These are phyloP conservation scores for Croton laevigatus DNA, from an alignment of 441 rosid genomes.

Conservation along the genomic window DNA sequence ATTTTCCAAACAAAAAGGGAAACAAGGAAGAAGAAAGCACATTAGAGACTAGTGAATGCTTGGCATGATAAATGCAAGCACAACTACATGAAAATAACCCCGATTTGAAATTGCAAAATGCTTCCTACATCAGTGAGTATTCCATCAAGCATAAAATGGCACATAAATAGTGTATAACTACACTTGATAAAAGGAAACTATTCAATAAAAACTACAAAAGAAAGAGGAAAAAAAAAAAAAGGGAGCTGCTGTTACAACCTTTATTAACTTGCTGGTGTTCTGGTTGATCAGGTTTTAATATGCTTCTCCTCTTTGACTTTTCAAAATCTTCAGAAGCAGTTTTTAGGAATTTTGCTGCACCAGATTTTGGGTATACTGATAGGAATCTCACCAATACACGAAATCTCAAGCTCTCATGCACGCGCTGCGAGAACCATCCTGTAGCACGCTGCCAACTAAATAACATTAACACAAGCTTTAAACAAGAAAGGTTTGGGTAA, in stretches of 20 bases:
- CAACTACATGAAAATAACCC: not conserved
- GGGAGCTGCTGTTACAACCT: slow-evolving; percentile 32
- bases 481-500: not conserved
- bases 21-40: not conserved
- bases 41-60: not conserved
- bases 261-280: slow-evolving; percentile 37
- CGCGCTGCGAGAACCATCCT: slow-evolving; percentile 81
- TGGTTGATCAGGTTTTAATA: slow-evolving; percentile 42
- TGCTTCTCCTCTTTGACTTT: slow-evolving; percentile 60
- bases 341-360: slow-evolving; percentile 69
- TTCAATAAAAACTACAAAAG: not conserved
- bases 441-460: slow-evolving; percentile 64
- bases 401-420: slow-evolving; percentile 73
- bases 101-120: not conserved
- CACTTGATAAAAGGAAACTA: not conserved
- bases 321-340: slow-evolving; percentile 71
- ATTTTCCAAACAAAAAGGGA: not conserved
- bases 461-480: slow-evolving; percentile 17
- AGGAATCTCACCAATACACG: slow-evolving; percentile 79
- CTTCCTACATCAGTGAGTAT: not conserved
- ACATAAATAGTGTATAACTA: not conserved
- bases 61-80: not conserved
- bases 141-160: not conserved
- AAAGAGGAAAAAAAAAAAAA: slow-evolving; percentile 1
- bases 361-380: slow-evolving; percentile 67